Evolutionary conservation across 192 early-diverging fungal genomes (phyloP), one percentile per base, ranked within the genome.

Genomic region (Backusella psychrophila): DNA sequence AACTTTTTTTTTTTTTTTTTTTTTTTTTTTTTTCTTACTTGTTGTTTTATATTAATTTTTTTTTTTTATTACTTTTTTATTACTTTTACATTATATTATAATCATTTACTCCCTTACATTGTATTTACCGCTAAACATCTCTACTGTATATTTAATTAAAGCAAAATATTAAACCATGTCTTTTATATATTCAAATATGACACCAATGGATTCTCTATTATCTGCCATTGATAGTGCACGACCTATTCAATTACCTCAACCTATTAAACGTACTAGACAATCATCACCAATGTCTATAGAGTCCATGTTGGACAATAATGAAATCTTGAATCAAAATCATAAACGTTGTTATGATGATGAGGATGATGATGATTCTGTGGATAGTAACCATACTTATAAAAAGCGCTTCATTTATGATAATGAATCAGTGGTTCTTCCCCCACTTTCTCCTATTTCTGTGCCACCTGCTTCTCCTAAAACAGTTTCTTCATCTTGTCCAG

Each of bases 141-240:
- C 23, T 29, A 29, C 29, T 63, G 21, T 63, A 63, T 29, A 63
- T 29, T 63, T 63, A 63, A 46, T 29, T 19, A 52, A 72, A 49
- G 65, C 63, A 42, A 65, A 33, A 75, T 42, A 67, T 73, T 59
- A 59, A 63, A 29, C 29, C 26, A 23, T 63, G 26, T 63, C 56
- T 63, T 63, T 63, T 63, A 63, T 63, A 29, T 63, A 63, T 63
- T 63, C 56, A 29, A 63, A 63, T 63, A 69, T 77, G 67, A 73
- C 80, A 65, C 73, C 73, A 36, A 80, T 83, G 82, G 76, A 80
- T 59, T 75, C 75, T 31, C 76, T 80, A 17, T 71, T 80, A 34
- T 65, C 44, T 41, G 82, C 75, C 19, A 78, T 80, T 46, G 76
- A 83, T 69, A 67, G 73, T 66, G 78, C 53, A 12, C 75, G 67